Conservation (phyloP, 2,329 filamentous ascomycete species). For the Epichloe scottii region DNA sequence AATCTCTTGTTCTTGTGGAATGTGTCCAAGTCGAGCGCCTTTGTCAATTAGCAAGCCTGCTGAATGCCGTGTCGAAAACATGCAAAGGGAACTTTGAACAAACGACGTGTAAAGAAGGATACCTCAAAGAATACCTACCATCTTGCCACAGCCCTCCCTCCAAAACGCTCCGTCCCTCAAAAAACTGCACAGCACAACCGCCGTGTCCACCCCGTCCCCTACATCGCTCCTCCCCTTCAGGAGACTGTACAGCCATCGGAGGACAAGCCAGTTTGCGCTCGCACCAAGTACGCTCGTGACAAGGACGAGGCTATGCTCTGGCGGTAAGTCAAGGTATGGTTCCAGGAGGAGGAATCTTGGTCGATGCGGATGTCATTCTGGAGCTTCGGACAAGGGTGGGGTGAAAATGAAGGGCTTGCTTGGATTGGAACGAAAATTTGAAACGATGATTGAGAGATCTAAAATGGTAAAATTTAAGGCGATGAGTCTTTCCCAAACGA, state of each 20-base stretch:
- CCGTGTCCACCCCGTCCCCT: constrained; percentile 15
- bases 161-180: constrained; percentile 69
- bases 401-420: too few relatives aligned
- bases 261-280: constrained; percentile 52
- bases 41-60: not conserved
- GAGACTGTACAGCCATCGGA: constrained; percentile 41
- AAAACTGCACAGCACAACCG: constrained; percentile 71
- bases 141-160: constrained; percentile 54
- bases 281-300: constrained; percentile 56
- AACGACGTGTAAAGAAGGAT: not conserved
- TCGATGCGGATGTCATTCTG: constrained; percentile 26
- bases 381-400: too few relatives aligned
- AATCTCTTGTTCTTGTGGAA: constrained; percentile 47
- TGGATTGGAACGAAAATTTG: too few relatives aligned
- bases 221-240: constrained; percentile 16
- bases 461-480: too few relatives aligned
- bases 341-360: constrained; percentile 49
- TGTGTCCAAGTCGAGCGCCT: constrained; percentile 61
- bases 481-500: too few relatives aligned
- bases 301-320: constrained; percentile 47
- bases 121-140: constrained; percentile 31
- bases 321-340: constrained; percentile 47
- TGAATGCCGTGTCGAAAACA: not conserved
- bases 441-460: too few relatives aligned
- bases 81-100: not conserved